phyloP scores from a whole-genome alignment of 805 yeast genomes.

The Hanseniaspora pseudoguilliermondii region DNA sequence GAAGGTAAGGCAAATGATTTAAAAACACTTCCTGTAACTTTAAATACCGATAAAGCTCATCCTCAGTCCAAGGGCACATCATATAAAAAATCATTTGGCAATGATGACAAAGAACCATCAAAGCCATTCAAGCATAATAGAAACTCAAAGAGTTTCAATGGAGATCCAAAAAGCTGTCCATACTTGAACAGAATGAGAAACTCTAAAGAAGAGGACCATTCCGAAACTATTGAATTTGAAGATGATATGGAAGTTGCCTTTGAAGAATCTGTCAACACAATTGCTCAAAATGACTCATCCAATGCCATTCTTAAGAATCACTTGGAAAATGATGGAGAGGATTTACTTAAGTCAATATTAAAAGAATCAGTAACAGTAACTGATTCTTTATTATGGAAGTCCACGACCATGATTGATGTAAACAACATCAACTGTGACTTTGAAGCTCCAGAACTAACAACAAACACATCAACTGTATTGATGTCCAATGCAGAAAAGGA shows the following conservation, averaged over 20 bases:
- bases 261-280: neutral
- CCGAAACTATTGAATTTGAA: neutral
- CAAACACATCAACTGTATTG: conserved; percentile 7
- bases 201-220: neutral
- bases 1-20: neutral
- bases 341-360: conserved; percentile 1
- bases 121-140: neutral
- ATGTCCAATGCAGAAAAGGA: conserved; percentile 12
- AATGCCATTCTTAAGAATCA: neutral
- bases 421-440: conserved; percentile 5
- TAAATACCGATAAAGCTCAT: neutral
- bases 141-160: neutral
- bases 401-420: neutral
- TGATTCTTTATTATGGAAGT: neutral
- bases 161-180: conserved; percentile 4
- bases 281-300: too few relatives aligned
- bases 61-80: neutral
- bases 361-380: neutral
- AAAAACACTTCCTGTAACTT: neutral
- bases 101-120: neutral
- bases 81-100: neutral
- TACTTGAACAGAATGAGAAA: conserved; percentile 1
- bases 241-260: neutral
- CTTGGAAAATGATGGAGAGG: neutral
- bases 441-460: conserved; percentile 3